Conservation (phyloP, 257 asterid species). For the Oldenlandia corymbosa region DNA sequence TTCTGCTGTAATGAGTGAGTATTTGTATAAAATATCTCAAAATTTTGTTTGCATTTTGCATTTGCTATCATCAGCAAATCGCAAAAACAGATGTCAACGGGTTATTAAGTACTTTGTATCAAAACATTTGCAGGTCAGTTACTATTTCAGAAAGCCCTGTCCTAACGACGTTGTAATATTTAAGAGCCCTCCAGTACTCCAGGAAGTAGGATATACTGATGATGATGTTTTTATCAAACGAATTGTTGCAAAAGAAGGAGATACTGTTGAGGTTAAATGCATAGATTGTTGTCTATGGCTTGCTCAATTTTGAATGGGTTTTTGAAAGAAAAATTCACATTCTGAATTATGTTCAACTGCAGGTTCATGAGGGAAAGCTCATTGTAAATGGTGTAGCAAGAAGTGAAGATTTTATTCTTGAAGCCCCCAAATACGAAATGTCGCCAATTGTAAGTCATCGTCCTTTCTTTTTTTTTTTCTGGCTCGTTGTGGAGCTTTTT, state of each 20-base stretch:
- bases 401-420: slow-evolving; percentile 65
- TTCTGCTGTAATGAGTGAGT: not conserved
- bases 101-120: slow-evolving; percentile 7
- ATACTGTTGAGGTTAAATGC: slow-evolving; percentile 69
- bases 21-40: not conserved
- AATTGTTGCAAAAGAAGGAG: slow-evolving; percentile 87
- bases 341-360: slow-evolving; percentile 16
- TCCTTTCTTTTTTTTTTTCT: not conserved
- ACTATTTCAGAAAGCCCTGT: slow-evolving; percentile 84
- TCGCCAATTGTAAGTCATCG: slow-evolving; percentile 49
- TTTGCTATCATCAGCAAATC: not conserved
- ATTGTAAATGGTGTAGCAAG: slow-evolving; percentile 79
- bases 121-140: slow-evolving; percentile 57
- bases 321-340: not conserved
- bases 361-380: slow-evolving; percentile 89
- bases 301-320: not conserved
- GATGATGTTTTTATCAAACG: slow-evolving; percentile 90
- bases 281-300: not conserved
- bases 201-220: slow-evolving; percentile 88
- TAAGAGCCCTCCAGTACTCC: slow-evolving; percentile 91
- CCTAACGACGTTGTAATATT: slow-evolving; percentile 82
- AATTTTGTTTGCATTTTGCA: no score
- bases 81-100: not conserved
- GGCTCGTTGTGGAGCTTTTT: not conserved
- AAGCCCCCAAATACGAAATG: slow-evolving; percentile 86